These are phyloP conservation scores for Tetrapisispora iriomotensis DNA, from an alignment of 805 yeast genomes.

Conservation along the genomic window DNA sequence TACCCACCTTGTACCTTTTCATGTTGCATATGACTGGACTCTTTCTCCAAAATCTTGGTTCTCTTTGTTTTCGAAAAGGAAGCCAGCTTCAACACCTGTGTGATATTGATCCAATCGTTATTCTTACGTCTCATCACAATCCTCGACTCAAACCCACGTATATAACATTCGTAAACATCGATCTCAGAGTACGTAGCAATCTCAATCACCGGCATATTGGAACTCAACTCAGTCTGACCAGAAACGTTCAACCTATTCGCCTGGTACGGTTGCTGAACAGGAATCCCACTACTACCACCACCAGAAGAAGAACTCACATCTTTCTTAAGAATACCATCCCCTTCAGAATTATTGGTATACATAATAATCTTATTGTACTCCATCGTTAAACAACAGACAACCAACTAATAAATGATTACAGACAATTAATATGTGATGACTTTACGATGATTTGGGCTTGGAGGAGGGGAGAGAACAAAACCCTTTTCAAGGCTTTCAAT, in stretches of 20 bases:
- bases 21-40: conserved; percentile 60
- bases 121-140: conserved; percentile 69
- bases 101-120: conserved; percentile 91
- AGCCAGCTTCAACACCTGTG: conserved; percentile 72
- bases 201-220: conserved; percentile 21
- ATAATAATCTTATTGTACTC: background rate
- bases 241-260: background rate
- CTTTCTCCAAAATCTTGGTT: conserved; percentile 66
- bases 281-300: no score
- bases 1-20: conserved; percentile 81
- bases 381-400: background rate
- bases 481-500: no score
- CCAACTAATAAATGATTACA: no score
- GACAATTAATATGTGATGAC: no score
- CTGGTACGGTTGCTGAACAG: background rate
- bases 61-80: conserved; percentile 71
- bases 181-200: conserved; percentile 42
- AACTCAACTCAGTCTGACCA: background rate
- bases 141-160: conserved; percentile 37
- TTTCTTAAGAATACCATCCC: background rate
- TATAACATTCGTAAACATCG: conserved; percentile 52
- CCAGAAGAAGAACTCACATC: no score
- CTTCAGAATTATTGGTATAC: background rate
- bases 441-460: no score
- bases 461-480: no score